Base-by-base conservation (phyloP, 345 rosid genomes). In the Moricandia moricandioides region DNA sequence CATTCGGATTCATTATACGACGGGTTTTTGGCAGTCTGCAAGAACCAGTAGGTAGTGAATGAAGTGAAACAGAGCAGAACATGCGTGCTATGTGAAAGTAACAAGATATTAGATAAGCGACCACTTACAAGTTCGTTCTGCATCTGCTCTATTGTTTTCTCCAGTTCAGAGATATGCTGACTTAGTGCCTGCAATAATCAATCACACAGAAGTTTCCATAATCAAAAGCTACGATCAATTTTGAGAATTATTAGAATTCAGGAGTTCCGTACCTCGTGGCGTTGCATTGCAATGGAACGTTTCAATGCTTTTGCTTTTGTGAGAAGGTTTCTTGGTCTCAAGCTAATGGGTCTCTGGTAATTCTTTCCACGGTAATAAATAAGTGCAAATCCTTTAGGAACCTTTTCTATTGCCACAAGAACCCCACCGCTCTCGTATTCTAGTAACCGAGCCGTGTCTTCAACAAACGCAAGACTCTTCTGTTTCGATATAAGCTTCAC, bases 401-500 rank as follows among this genome's bases (percentile, higher is more conserved):
- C 86, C 73, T 86, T 89, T 84, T 90, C 97, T 81, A 95, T 90
- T 35, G 97, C 89, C 75, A 95, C 97, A 43, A 95, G 88, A 78
- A 95, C 85, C 67, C 99, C 99, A 76, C 97, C 97, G 67, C 99
- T 95, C 83, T 95, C 99, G 30, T 78, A 92, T 77, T 95, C 99
- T 81, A 95, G 80, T 73, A 95, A 77, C 82, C 93, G 83, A 73
- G 97, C 96, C 0, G 97, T 87, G 78, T 92, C 99, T 83, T 95
- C 97, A 76, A 92, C 97, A 81, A 90, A 92, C 63, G 92, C 85
- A 74, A 87, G 91, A 10, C 86, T 89, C 88, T 95, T 95, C 80
- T 92, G 99, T 74, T 92, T 92, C 60, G 88, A 78, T 81, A 95
- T 90, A 70, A 95, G 92, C 84, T 95, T 95, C 88, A 92, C 99